Conservation (phyloP, 371 early-diverging fungal species). For the Mucor piriformis region DNA sequence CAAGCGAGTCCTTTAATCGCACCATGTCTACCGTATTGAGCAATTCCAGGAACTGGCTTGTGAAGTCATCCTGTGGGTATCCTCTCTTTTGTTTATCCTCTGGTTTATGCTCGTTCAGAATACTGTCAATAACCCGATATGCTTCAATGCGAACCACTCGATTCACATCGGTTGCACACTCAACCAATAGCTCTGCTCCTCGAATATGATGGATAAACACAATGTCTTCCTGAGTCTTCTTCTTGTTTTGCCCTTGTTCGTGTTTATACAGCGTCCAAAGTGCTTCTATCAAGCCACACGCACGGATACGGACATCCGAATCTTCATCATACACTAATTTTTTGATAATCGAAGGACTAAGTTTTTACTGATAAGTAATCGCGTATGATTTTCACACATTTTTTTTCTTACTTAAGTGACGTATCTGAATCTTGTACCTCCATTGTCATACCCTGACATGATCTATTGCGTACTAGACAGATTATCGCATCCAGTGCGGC, state of each 20-base stretch:
- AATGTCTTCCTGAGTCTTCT: conserved; percentile 17
- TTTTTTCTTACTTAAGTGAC: conserved; percentile 32
- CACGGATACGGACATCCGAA: conserved; percentile 56
- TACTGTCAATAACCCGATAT: conserved; percentile 25
- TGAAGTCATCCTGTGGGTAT: conserved; percentile 2
- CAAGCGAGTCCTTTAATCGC: conserved; percentile 22
- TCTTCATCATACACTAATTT: conserved; percentile 58
- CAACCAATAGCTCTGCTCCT: conserved; percentile 52
- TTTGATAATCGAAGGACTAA: conserved; percentile 46
- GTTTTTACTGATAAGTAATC: conserved; percentile 13
- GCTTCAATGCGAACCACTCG: conserved; percentile 43
- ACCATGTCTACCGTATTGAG: conserved; percentile 24
- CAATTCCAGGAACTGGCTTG: conserved; percentile 19
- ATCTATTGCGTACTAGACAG: conserved; percentile 53
- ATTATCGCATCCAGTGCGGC: conserved; percentile 59
- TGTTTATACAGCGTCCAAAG: conserved; percentile 54
- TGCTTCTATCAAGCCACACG: conserved; percentile 50
- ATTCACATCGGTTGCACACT: conserved; percentile 41
- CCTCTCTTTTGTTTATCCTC: background rate
- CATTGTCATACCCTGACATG: conserved; percentile 42
- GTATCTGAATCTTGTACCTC: conserved; percentile 12
- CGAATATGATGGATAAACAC: conserved; percentile 49
- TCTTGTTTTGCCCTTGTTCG: conserved; percentile 32
- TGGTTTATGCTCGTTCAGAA: conserved; percentile 2
- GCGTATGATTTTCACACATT: background rate